phyloP scores from a whole-genome alignment of 2,329 filamentous ascomycete genomes.

The Byssoonygena ceratinophila region DNA sequence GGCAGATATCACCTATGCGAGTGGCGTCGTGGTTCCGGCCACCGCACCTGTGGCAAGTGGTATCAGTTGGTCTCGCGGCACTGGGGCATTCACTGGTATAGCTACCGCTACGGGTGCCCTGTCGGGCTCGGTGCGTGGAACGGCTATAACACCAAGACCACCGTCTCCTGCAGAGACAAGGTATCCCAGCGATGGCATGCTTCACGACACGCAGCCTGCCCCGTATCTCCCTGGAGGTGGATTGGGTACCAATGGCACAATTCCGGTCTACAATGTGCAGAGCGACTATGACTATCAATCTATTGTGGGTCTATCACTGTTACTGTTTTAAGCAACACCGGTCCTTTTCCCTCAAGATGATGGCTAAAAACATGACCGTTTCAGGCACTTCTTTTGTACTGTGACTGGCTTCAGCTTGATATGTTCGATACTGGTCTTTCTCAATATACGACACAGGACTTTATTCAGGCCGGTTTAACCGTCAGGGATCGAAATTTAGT shows the following conservation, averaged over 20 bases:
- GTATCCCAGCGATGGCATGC: conserved; percentile 60
- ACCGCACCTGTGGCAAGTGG: conserved; percentile 12
- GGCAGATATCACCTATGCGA: conserved; percentile 14
- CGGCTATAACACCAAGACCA: conserved; percentile 49
- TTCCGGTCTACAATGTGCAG: conserved; percentile 63
- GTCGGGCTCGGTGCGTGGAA: conserved; percentile 43
- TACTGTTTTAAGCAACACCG: background rate
- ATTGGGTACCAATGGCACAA: conserved; percentile 64
- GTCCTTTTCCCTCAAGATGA: background rate
- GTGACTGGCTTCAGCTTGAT: conserved; percentile 78
- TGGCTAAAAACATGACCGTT: conserved; percentile 1
- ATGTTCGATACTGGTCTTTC: conserved; percentile 67
- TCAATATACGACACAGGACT: conserved; percentile 58
- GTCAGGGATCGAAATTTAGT: conserved; percentile 61
- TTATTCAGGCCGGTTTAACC: conserved; percentile 55
- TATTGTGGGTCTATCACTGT: conserved; percentile 33
- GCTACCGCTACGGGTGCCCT: conserved; percentile 61
- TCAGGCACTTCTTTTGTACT: conserved; percentile 58
- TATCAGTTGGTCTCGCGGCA: background rate
- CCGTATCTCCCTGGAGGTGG: conserved; percentile 65
- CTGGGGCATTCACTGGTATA: conserved; percentile 54
- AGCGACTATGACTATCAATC: conserved; percentile 79
- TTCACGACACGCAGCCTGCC: conserved; percentile 57
- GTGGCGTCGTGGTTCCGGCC: conserved; percentile 12
- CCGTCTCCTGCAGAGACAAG: conserved; percentile 52